Evolutionary conservation across 2,329 filamentous ascomycete species (phyloP).

Genomic region (Pseudocercospora macadamiae): DNA sequence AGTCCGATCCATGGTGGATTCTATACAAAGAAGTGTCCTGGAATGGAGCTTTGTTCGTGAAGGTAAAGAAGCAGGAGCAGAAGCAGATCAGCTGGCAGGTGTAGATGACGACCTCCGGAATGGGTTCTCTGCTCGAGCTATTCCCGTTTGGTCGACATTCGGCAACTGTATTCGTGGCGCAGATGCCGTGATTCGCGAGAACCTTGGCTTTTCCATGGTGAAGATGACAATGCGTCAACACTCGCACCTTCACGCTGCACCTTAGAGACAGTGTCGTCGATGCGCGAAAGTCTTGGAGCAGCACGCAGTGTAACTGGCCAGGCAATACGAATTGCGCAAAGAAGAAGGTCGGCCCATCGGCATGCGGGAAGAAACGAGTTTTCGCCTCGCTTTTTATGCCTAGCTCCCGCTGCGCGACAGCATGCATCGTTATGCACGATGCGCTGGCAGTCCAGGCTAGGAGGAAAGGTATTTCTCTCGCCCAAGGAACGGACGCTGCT

Average conservation of each 20-base stretch:
- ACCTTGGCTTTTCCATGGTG: too few species aligned
- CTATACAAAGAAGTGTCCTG: neutral
- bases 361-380: neutral
- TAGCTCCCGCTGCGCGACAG: slow-evolving; percentile 3
- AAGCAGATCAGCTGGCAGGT: neutral
- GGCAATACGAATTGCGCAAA: too few species aligned
- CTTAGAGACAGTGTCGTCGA: too few species aligned
- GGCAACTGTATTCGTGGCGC: neutral
- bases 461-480: slow-evolving; percentile 4
- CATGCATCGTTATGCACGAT: slow-evolving; percentile 8
- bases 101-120: neutral
- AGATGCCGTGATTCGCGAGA: neutral
- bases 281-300: too few species aligned
- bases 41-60: neutral
- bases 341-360: slow-evolving; percentile 3
- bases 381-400: neutral
- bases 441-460: slow-evolving; percentile 8
- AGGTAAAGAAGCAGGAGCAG: neutral
- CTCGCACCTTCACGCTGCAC: too few species aligned
- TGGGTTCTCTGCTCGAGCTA: neutral
- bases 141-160: neutral
- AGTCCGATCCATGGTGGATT: neutral
- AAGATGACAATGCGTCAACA: too few species aligned
- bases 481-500: neutral
- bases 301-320: neutral